phyloP scores from a whole-genome alignment of 1,284 basidiomycete genomes.

The Ustilago cynodontis region DNA sequence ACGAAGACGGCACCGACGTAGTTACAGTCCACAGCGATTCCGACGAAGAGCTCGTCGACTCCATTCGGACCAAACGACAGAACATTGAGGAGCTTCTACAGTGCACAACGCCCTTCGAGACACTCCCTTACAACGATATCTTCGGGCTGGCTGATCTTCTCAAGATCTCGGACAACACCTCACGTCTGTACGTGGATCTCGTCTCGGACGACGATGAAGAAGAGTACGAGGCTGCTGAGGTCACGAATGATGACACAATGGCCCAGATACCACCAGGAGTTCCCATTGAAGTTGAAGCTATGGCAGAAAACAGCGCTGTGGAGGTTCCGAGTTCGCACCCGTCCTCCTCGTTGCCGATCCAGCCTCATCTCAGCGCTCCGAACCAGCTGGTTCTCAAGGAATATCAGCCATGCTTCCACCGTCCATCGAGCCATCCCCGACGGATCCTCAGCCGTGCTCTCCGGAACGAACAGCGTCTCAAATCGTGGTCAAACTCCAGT shows the following conservation, averaged over 20 bases:
- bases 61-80: conserved; percentile 32
- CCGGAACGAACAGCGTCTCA: not conserved
- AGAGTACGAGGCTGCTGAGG: not conserved
- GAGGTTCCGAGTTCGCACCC: conserved; percentile 8
- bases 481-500: conserved; percentile 1
- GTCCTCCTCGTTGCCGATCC: conserved; percentile 21
- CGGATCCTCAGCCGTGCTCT: not conserved
- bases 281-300: conserved; percentile 1
- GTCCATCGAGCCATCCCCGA: not conserved
- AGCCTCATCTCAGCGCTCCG: conserved; percentile 7
- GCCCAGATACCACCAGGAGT: not conserved
- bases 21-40: conserved; percentile 41
- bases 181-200: conserved; percentile 38
- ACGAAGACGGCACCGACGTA: conserved; percentile 35
- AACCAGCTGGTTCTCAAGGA: not conserved
- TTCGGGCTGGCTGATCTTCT: conserved; percentile 43
- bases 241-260: not conserved
- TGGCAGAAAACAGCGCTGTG: not conserved
- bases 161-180: conserved; percentile 23
- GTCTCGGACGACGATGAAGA: conserved; percentile 41
- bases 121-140: conserved; percentile 46
- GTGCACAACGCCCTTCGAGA: conserved; percentile 46
- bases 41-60: conserved; percentile 44
- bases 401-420: conserved; percentile 2
- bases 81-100: conserved; percentile 43